Base-by-base conservation (phyloP, 2,329 filamentous ascomycete genomes). In the Fusarium sp. region DNA sequence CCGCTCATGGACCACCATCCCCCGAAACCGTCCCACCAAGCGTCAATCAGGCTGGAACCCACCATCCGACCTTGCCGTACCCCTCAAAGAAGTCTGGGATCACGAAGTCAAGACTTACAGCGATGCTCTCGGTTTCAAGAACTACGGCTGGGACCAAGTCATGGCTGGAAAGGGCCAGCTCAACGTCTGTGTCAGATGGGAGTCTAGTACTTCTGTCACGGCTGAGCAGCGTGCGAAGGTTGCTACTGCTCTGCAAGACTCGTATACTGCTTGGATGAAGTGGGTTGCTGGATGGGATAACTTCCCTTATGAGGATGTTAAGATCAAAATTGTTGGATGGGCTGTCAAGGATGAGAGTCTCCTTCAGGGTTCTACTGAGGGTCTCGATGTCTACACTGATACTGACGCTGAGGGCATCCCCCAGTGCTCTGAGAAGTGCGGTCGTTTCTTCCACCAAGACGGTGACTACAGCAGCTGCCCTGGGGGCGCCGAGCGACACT, bases 391-490 rank as follows among this genome's bases (percentile, higher is more conserved):
- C 50, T 84, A 85, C 75, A 85, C 81, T 7, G 79, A 80, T 41
- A 77, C 66, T 10, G 83, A 85, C 59, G 55, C 52, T 3, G 81
- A 77, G 1, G 83, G 83, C 2, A 77, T 81, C 23, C 83, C 83
- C 1, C 78, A 85, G 74, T 85, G 84, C 67, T 67, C 74, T 4
- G 73, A 75, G 44, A 69, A 76, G 10, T 85, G 84, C 63, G 82
- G 83, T 18, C 79, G 83, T 32, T 83, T 83, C 77, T 85, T 84
- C 78, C 80, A 85, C 73, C 80, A 82, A 69, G 75, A 84, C 41
- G 75, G 74, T n/a, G 77, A 84, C 61, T 84, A 85, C 70, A 76
- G 73, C 62, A 70, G 76, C 20, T 85, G 84, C 67, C 68, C 80
- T 8, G 71, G 69, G 4, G 74, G 74, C 4, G 79, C 79, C 2